Base-by-base conservation (phyloP, 768 basidiomycete species). In the Leccinum longicurvipes region DNA sequence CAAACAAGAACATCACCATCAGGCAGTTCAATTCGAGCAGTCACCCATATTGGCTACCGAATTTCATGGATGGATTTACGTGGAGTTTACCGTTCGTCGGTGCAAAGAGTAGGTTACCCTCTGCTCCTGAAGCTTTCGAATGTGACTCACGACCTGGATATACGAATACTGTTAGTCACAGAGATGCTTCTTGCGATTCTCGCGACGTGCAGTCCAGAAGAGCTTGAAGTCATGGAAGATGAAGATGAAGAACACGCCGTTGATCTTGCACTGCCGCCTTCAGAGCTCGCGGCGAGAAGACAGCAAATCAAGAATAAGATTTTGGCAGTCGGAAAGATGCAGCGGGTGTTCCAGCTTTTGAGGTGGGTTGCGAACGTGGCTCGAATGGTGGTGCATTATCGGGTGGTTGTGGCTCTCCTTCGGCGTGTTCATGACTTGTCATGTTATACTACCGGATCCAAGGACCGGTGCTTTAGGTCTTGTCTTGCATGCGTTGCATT, bases 1-100 rank as follows among this genome's bases (percentile, higher is more conserved):
- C 90, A 54, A 94, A 94, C 73, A 95, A 94, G 77, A 95, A 91
- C 54, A 94, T 98, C 75, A 98, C 93, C 44, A 97, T 98, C 59
- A 80, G 94, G 60, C 92, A 94, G 73, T 95, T 89, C 64, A 87
- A 88, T 67, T 82, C 80, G 50, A 83, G 77, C 34, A 79, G 85
- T 27, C 92, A 94, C 70, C 92, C 92, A 4, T 98, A 93, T 72
- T 97, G 94, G 93, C 74, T 99, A 29, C 96, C 96, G 0, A 98
- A 98, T 73, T 97, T 98, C 62, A 95, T 97, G 87, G 93, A 98
- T 68, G 95, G 91, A 29, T 98, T 99, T 69, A 98, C 95, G 3
- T 99, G 96, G 96, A 93, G 90, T 80, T 70, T 99, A 56, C 96
- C 96, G 0, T 99, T 99, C 67, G 96, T 99, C 3, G 96, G 95